Evolutionary conservation across 2,329 filamentous ascomycete genomes (phyloP), one percentile per base, ranked within the genome.

Genomic region (Exophiala sp.): DNA sequence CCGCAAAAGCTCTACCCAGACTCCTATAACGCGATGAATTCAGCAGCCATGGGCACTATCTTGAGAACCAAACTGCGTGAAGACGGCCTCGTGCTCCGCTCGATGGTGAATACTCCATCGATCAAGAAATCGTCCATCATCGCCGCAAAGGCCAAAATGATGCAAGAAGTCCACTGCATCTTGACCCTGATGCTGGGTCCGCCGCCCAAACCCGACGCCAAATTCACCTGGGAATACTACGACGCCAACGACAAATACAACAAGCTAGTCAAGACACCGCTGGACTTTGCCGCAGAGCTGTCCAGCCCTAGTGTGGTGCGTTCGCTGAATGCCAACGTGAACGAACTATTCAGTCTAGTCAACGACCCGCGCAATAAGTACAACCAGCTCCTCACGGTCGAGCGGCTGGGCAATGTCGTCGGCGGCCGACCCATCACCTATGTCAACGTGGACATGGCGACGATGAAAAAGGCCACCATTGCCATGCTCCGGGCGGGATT

Each of bases 1-100:
- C 88, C 88, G 2, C 86, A 94, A 65, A 70, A 74, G 0, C 69
- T 95, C 2, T 95, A 93, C 64, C 88, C 88, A 0, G 89, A 95
- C 65, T 82, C 78, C 46, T 91, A 79, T 75, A 91, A 87, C 65
- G 86, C 88, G 2, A 78, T 78, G 72, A 82, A 82, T 60, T 87
- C 84, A 21, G 68, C 74, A 1, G 74, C 79, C 14, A 81, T 95
- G 70, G 86, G 90, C 64, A 75, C 71, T 46, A 73, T 94, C 23
- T 74, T 95, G 55, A 89, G 87, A 9, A 89, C 83, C 14, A 94
- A 94, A 70, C 77, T 95, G 27, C 83, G 89, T n/a, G 88, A 95
- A 67, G 83, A 88, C 60, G 88, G 85, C 1, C 69, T 95, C n/a
- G 71, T 74, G 21, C 75, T 95, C 9, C 80, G 88, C n/a, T 67